Conservation (phyloP, 768 basidiomycete species). For the Suillus paluster region DNA sequence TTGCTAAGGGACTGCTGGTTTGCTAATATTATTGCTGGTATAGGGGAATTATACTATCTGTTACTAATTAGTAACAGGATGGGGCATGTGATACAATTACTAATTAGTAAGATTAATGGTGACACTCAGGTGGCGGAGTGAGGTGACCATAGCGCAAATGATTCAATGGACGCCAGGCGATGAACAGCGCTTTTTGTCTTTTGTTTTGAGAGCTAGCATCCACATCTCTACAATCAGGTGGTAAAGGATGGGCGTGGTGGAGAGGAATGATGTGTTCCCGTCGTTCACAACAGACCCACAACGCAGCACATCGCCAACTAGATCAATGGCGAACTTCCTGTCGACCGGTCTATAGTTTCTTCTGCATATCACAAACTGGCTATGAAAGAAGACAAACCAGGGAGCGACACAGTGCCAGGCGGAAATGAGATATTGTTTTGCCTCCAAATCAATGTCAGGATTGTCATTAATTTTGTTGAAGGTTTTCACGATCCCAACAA, state of each 20-base stretch:
- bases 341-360: neutral
- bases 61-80: too few species aligned
- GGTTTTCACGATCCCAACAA: neutral
- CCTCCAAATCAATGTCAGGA: neutral
- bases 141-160: neutral
- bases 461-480: neutral
- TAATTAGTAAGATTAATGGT: too few species aligned
- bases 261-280: neutral
- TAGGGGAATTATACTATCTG: too few species aligned
- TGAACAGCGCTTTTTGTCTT: neutral
- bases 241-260: neutral
- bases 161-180: neutral
- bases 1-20: too few species aligned
- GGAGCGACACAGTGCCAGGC: neutral
- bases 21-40: too few species aligned
- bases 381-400: constrained; percentile 3
- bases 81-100: too few species aligned
- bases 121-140: too few species aligned
- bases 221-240: neutral
- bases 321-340: neutral
- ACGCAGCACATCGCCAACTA: neutral
- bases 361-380: neutral
- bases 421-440: neutral
- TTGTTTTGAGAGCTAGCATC: neutral
- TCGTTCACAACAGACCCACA: too few species aligned